phyloP scores from a whole-genome alignment of 768 basidiomycete species.

The Tulasnella sp. region DNA sequence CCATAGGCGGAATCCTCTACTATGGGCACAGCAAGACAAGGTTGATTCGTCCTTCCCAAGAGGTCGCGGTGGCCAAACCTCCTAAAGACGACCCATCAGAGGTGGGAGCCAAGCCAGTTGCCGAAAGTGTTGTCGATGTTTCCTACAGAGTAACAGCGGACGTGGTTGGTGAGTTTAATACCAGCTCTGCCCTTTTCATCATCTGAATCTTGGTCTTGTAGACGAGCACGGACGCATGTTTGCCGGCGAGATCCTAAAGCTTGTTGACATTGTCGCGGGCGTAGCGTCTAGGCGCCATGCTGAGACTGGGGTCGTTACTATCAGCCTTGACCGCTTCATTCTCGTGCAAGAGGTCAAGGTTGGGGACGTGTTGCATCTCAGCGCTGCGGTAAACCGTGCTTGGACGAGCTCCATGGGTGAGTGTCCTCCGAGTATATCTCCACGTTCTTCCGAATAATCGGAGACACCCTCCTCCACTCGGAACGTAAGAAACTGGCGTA shows the following conservation, averaged over 20 bases:
- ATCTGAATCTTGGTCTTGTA: neutral
- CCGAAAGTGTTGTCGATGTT: slow-evolving; percentile 29
- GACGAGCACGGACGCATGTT: slow-evolving; percentile 32
- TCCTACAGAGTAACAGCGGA: slow-evolving; percentile 29
- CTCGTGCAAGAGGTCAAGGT: slow-evolving; percentile 31
- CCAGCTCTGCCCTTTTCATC: neutral
- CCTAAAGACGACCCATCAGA: neutral
- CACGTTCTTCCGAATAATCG: neutral
- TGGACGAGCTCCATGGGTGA: slow-evolving; percentile 30
- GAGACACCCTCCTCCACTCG: neutral
- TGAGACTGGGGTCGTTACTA: slow-evolving; percentile 26
- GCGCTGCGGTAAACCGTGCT: slow-evolving; percentile 27
- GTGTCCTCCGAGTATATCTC: neutral
- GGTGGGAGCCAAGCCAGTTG: slow-evolving; percentile 25
- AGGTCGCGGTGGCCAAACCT: neutral
- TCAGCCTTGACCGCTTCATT: slow-evolving; percentile 31
- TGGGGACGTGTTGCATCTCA: slow-evolving; percentile 30
- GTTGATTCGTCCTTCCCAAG: neutral
- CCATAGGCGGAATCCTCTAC: neutral
- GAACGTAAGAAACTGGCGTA: slow-evolving; percentile 30
- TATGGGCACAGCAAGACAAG: neutral
- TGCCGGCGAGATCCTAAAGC: slow-evolving; percentile 31
- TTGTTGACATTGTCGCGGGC: slow-evolving; percentile 32
- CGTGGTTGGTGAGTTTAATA: slow-evolving; percentile 25
- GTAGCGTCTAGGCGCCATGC: slow-evolving; percentile 31